phyloP scores from a whole-genome alignment of 352 stramenopile genomes.

The Globisporangium paroecandrum region DNA sequence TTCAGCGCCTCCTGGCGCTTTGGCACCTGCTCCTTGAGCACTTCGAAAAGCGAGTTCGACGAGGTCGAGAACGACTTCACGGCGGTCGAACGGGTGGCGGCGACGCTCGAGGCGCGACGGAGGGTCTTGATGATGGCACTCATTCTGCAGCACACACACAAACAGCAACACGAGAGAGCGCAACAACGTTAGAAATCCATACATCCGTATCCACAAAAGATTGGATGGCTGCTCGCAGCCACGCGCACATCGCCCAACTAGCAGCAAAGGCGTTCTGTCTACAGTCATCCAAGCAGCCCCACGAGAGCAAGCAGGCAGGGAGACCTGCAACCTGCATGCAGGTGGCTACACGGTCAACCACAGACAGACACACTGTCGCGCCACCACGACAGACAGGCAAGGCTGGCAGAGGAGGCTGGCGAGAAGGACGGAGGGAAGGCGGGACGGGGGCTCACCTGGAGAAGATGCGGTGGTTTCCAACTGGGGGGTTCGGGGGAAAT shows the following conservation, averaged over 20 bases:
- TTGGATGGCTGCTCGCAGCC: background rate
- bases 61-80: conserved; percentile 67
- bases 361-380: background rate
- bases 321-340: background rate
- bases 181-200: conserved; percentile 8
- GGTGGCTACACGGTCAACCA: background rate
- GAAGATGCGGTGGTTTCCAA: conserved; percentile 10
- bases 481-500: conserved; percentile 3
- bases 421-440: background rate
- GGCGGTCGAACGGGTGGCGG: conserved; percentile 36
- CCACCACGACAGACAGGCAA: background rate
- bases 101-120: conserved; percentile 39
- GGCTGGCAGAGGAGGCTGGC: background rate
- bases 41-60: conserved; percentile 67
- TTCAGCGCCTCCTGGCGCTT: conserved; percentile 91
- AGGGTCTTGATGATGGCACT: conserved; percentile 72
- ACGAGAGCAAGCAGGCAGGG: background rate
- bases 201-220: background rate
- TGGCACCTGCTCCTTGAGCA: conserved; percentile 89
- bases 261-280: background rate
- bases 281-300: background rate
- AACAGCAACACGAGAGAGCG: background rate
- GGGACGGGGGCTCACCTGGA: conserved; percentile 1
- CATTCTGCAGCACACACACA: conserved; percentile 25
- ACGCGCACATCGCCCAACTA: background rate